Base-by-base conservation (phyloP, 352 stramenopile species). In the Globisporangium perplexum region DNA sequence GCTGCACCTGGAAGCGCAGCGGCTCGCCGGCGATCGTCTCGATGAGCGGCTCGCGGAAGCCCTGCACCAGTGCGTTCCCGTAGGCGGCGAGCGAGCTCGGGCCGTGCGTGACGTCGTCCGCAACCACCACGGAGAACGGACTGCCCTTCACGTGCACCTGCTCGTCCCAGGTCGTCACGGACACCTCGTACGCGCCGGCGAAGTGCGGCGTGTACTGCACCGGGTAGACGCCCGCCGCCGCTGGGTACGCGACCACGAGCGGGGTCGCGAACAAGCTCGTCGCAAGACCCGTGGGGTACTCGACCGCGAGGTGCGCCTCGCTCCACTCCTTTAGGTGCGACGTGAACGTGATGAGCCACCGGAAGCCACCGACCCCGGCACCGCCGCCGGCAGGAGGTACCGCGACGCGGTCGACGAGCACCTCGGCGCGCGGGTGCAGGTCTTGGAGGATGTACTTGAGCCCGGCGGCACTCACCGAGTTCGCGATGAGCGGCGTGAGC, bases 291-390 rank as follows among this genome's bases (percentile, higher is more conserved):
- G 46, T 66, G 1, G 84, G 72, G 51, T 93, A 93, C 55, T 89
- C 75, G 11, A 94, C 73, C 7, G 80, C 79, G 7, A 94, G 53
- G 51, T 91, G 81, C 0, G 82, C 69, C 4, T 67, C 67, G 22
- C 72, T 81, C 84, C 84, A 88, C 41, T 77, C 57, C 7, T 83
- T 63, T 36, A 98, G 73, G 61, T 96, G 74, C 28, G 86, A 95
- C 0, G 96, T 50, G 60, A 98, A 98, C 22, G 93, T 98, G 47
- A 98, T 79, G 28, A 59, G 66, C 88, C 90, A 98, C 44, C 82
- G 70, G 59, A 95, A 90, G 33, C 72, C 72, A n/a, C n/a, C n/a
- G n/a, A n/a, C n/a, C 20, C 59, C 71, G 22, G 63, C 67, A 24
- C 58, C 47, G 41, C 59, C 66, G 10, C 44, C 53, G 2, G 55